phyloP scores from a whole-genome alignment of 495 filamentous ascomycete species.

The Xylaria curta region DNA sequence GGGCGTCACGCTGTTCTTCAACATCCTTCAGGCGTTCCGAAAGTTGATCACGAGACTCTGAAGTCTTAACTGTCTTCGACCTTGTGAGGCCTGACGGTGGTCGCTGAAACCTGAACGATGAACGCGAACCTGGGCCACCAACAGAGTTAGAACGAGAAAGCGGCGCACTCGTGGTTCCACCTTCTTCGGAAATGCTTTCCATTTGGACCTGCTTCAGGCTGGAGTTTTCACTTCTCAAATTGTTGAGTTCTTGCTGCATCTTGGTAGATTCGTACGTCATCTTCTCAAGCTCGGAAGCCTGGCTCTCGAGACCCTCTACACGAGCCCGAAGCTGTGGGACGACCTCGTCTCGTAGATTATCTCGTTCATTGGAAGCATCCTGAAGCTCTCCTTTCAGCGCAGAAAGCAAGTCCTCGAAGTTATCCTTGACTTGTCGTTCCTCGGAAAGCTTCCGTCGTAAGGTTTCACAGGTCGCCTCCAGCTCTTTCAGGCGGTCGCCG shows the following conservation, averaged over 20 bases:
- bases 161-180: conserved; percentile 31
- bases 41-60: conserved; percentile 71
- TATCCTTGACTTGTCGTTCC: conserved; percentile 87
- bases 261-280: conserved; percentile 76
- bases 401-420: conserved; percentile 87
- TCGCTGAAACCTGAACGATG: conserved; percentile 40
- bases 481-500: conserved; percentile 67
- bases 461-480: conserved; percentile 82
- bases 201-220: conserved; percentile 42
- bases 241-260: conserved; percentile 80
- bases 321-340: conserved; percentile 74
- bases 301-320: conserved; percentile 77
- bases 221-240: conserved; percentile 70
- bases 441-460: conserved; percentile 80
- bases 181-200: conserved; percentile 40
- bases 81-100: conserved; percentile 55
- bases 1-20: conserved; percentile 89
- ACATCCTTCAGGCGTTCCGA: conserved; percentile 89
- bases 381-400: conserved; percentile 84
- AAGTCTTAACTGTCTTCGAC: conserved; percentile 66
- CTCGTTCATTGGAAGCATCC: conserved; percentile 83
- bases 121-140: conserved; percentile 40
- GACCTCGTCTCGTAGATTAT: conserved; percentile 87
- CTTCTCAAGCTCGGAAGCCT: conserved; percentile 69
- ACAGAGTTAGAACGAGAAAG: conserved; percentile 55